These are phyloP conservation scores for Xylariomycetidae sp. DNA, from an alignment of 2,329 filamentous ascomycete species.

Conservation along the genomic window DNA sequence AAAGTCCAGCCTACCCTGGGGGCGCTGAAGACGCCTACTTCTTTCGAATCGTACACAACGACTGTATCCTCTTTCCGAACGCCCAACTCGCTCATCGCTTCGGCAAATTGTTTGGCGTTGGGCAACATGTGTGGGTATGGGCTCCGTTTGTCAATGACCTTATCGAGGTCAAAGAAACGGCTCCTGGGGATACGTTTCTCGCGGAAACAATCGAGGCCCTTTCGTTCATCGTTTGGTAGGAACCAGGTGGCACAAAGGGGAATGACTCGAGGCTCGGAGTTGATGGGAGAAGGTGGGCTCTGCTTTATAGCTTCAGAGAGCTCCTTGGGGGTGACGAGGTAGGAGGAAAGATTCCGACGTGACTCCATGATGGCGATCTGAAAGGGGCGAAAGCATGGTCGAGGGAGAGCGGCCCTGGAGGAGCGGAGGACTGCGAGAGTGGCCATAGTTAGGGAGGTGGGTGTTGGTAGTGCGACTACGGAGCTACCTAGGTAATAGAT, in stretches of 20 bases:
- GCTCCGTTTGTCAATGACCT: slow-evolving; percentile 78
- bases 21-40: slow-evolving; percentile 90
- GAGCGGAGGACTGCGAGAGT: slow-evolving; percentile 38
- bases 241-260: slow-evolving; percentile 95
- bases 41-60: slow-evolving; percentile 89
- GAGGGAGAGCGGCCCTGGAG: slow-evolving; percentile 33
- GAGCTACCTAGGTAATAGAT: slow-evolving; percentile 9
- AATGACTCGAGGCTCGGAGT: slow-evolving; percentile 76
- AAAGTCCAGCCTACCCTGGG: slow-evolving; percentile 94
- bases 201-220: slow-evolving; percentile 75
- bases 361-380: slow-evolving; percentile 32
- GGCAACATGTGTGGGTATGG: slow-evolving; percentile 98
- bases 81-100: slow-evolving; percentile 83
- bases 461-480: slow-evolving; percentile 6
- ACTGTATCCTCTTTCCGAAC: slow-evolving; percentile 84
- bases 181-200: slow-evolving; percentile 81
- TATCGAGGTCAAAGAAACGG: slow-evolving; percentile 95
- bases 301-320: slow-evolving; percentile 76
- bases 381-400: slow-evolving; percentile 29
- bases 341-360: slow-evolving; percentile 64
- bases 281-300: slow-evolving; percentile 74
- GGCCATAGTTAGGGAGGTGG: slow-evolving; percentile 33
- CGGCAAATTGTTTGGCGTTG: slow-evolving; percentile 71
- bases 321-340: slow-evolving; percentile 81
- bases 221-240: slow-evolving; percentile 83